Evolutionary conservation across 2,329 filamentous ascomycete species (phyloP).

Genomic region (Trichoderma sp.): DNA sequence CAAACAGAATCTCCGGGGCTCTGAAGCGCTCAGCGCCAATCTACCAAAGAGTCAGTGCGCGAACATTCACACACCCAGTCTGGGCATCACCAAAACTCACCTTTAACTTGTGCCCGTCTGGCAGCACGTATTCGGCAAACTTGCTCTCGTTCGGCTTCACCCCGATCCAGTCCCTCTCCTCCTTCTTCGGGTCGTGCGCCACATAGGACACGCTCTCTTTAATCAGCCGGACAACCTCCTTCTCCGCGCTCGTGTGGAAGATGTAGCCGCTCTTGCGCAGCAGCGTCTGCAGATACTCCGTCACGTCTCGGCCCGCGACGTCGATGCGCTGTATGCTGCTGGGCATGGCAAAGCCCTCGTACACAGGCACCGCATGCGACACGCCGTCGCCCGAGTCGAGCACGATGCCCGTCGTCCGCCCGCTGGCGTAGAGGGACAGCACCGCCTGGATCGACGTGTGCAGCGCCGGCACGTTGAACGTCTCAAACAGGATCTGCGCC

Average conservation of each 20-base stretch:
- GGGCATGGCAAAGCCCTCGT: conserved; percentile 95
- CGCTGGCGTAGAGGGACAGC: conserved; percentile 91
- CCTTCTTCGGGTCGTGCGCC: conserved; percentile 83
- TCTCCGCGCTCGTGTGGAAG: conserved; percentile 97
- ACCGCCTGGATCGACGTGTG: conserved; percentile 98
- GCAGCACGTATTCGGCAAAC: conserved; percentile 82
- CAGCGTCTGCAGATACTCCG: conserved; percentile 88
- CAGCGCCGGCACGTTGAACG: conserved; percentile 94
- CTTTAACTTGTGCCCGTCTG: conserved; percentile 93
- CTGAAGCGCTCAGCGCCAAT: conserved; percentile 93
- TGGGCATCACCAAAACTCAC: conserved; percentile 46
- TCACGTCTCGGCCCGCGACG: conserved; percentile 93
- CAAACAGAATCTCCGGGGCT: conserved; percentile 95
- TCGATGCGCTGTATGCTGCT: conserved; percentile 95
- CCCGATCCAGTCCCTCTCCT: conserved; percentile 94
- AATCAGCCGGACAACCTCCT: conserved; percentile 96
- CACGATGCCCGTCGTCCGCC: conserved; percentile 93
- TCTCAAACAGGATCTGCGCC: conserved; percentile 97
- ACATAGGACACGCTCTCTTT: conserved; percentile 96
- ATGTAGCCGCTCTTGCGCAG: conserved; percentile 90
- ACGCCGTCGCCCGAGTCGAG: conserved; percentile 95
- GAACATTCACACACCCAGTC: fast-evolving
- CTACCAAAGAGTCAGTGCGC: conserved; percentile 45
- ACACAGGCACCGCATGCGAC: conserved; percentile 95
- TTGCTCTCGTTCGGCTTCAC: conserved; percentile 77